Evolutionary conservation across 129 eudicot genomes (phyloP).

Genomic region (Solidago caesia): DNA sequence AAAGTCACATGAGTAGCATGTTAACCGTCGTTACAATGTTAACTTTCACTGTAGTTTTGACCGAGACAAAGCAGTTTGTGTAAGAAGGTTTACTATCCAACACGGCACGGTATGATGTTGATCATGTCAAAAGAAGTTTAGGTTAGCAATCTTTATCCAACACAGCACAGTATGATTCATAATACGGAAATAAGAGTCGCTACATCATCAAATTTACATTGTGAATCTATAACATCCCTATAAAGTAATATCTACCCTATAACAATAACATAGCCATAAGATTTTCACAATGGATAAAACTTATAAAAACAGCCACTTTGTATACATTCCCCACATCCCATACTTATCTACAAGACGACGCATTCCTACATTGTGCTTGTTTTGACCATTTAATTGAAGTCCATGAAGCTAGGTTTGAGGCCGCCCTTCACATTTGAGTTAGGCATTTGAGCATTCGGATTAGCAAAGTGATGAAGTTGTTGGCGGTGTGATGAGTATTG

Average conservation of each 20-base stretch:
- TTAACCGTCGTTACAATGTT: no score
- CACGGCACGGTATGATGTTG: not conserved
- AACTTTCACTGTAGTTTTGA: no score
- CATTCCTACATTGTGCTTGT: conserved; percentile 10
- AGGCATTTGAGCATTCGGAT: conserved; percentile 39
- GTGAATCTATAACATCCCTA: not conserved
- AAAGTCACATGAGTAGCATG: no score
- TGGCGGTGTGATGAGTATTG: conserved; percentile 39
- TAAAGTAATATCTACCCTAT: conserved; percentile 1
- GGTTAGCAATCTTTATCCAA: not conserved
- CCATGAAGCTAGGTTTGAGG: conserved; percentile 58
- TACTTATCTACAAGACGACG: conserved; percentile 30
- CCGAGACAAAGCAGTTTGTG: no score
- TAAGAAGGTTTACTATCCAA: no score
- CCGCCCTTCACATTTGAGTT: conserved; percentile 20
- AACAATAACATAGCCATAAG: conserved; percentile 8
- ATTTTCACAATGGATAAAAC: conserved; percentile 3
- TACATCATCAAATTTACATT: conserved; percentile 5
- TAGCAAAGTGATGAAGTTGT: conserved; percentile 13
- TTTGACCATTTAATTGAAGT: conserved; percentile 42
- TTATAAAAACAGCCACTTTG: conserved; percentile 1
- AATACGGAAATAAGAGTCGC: not conserved
- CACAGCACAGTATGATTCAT: not conserved
- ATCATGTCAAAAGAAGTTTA: not conserved
- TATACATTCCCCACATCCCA: conserved; percentile 15